phyloP scores from a whole-genome alignment of 139 green algal species.

The Asterochloris erici region DNA sequence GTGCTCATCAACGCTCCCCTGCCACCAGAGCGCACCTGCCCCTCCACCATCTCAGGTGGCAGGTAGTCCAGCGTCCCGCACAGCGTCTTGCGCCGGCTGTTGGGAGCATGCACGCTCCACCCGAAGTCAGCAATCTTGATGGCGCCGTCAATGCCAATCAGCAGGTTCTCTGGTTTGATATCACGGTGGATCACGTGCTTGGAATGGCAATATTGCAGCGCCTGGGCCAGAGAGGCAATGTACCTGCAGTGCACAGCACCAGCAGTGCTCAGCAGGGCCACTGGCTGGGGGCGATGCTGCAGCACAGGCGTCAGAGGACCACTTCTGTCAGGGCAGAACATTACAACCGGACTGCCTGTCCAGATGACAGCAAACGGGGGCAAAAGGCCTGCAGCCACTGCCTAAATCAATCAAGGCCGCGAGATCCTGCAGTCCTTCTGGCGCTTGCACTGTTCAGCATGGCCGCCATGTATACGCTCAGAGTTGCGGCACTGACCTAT shows the following conservation, averaged over 20 bases:
- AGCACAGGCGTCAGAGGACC: neutral
- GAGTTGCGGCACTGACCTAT: too few species aligned
- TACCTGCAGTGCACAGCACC: constrained; percentile 53
- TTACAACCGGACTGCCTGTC: neutral
- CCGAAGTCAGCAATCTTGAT: constrained; percentile 99
- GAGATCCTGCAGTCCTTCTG: too few species aligned
- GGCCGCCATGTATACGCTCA: too few species aligned
- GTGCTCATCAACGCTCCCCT: neutral
- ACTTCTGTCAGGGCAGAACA: neutral
- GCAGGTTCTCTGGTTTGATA: constrained; percentile 99
- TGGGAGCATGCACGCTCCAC: constrained; percentile 95
- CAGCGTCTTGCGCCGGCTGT: constrained; percentile 83
- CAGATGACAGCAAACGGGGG: neutral
- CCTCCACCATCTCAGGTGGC: constrained; percentile 95
- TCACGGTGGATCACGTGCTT: constrained; percentile 99
- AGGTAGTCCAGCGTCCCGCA: constrained; percentile 99
- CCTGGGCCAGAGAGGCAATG: constrained; percentile 77
- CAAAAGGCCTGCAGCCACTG: too few species aligned
- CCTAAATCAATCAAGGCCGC: too few species aligned
- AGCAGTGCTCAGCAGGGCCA: too few species aligned
- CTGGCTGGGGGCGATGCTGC: too few species aligned
- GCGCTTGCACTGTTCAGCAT: too few species aligned
- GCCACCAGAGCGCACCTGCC: constrained; percentile 5
- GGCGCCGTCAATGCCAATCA: constrained; percentile 87
- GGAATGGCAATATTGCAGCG: constrained; percentile 93